Evolutionary conservation across 768 basidiomycete genomes (phyloP).

Genomic region (Amanita jacksonii): DNA sequence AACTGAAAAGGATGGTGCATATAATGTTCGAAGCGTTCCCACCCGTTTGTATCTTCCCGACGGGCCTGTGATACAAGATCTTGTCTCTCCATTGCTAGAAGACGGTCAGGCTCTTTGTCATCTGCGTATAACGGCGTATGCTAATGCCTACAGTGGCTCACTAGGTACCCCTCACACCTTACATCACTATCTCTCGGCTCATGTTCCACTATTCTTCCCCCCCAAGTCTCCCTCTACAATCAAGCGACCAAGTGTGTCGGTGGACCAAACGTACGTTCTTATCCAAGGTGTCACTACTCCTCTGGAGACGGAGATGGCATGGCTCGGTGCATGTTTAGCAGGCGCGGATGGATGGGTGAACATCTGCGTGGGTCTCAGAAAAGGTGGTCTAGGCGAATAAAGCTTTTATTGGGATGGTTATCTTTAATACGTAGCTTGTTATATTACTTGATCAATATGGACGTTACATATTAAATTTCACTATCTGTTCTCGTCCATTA

Average conservation of each 20-base stretch:
- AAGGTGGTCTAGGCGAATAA: constrained; percentile 13
- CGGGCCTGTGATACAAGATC: constrained; percentile 85
- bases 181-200: constrained; percentile 51
- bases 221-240: constrained; percentile 34
- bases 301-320: constrained; percentile 82
- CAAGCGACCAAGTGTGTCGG: constrained; percentile 26
- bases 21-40: constrained; percentile 81
- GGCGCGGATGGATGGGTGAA: constrained; percentile 96
- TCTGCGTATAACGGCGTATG: not conserved
- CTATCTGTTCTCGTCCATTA: constrained; percentile 63
- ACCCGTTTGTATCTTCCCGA: constrained; percentile 84
- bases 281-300: constrained; percentile 83
- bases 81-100: constrained; percentile 69
- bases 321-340: constrained; percentile 87
- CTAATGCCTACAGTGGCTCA: constrained; percentile 3
- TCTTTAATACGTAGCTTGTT: no score
- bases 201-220: constrained; percentile 77
- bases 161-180: constrained; percentile 70
- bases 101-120: constrained; percentile 46
- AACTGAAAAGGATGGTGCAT: constrained; percentile 72
- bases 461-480: constrained; percentile 53
- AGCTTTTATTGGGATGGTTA: no score
- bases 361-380: constrained; percentile 63
- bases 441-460: not conserved
- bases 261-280: constrained; percentile 62